phyloP scores from a whole-genome alignment of 2,329 filamentous ascomycete genomes.

The Dissoconium aciculare region DNA sequence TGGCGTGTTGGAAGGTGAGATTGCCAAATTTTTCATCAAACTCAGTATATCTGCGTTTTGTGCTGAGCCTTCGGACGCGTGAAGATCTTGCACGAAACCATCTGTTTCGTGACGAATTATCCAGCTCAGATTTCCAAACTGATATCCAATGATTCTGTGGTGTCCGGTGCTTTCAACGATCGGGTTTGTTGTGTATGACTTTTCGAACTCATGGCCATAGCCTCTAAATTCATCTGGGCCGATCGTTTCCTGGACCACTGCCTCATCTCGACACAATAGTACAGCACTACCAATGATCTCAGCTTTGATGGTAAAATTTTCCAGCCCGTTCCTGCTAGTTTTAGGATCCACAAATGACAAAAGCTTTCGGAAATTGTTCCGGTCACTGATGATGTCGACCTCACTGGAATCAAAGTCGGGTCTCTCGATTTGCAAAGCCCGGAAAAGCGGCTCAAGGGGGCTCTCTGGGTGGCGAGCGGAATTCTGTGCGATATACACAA shows the following conservation, averaged over 20 bases:
- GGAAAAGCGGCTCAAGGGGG: slow-evolving; percentile 36
- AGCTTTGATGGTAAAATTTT: slow-evolving; percentile 29
- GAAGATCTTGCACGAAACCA: background rate
- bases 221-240: slow-evolving; percentile 27
- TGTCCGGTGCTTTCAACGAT: slow-evolving; percentile 31
- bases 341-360: slow-evolving; percentile 29
- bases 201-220: slow-evolving; percentile 34
- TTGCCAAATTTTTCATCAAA: background rate
- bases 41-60: background rate
- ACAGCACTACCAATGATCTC: slow-evolving; percentile 21
- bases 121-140: background rate
- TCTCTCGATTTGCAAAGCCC: slow-evolving; percentile 26
- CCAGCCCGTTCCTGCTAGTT: slow-evolving; percentile 13
- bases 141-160: slow-evolving; percentile 33
- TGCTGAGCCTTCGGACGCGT: no score
- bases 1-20: background rate
- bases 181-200: slow-evolving; percentile 27
- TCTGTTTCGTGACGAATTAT: background rate
- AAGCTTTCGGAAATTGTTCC: slow-evolving; percentile 37
- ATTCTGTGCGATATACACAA: slow-evolving; percentile 32
- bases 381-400: slow-evolving; percentile 32
- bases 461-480: slow-evolving; percentile 29
- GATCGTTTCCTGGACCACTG: slow-evolving; percentile 16
- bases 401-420: slow-evolving; percentile 27
- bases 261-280: slow-evolving; percentile 2